Evolutionary conservation across 805 yeast species (phyloP).

Genomic region (Zygosaccharomyces lentus): DNA sequence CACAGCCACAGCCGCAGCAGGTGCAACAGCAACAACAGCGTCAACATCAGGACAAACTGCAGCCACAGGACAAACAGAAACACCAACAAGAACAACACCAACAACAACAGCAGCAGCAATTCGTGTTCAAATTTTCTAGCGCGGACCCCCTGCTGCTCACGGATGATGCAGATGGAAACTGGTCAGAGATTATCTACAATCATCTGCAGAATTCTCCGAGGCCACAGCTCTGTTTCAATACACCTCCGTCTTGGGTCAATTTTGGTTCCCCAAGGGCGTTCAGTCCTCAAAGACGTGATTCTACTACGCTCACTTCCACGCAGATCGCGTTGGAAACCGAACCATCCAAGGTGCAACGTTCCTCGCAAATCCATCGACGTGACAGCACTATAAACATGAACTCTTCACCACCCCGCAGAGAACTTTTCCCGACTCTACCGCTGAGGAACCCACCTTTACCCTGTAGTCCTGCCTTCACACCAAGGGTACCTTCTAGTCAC

Average conservation of each 20-base stretch:
- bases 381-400: neutral
- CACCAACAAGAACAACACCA: slow-evolving; percentile 6
- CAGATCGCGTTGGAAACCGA: neutral
- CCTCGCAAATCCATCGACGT: slow-evolving; percentile 1
- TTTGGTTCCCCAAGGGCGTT: slow-evolving; percentile 27
- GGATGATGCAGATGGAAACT: slow-evolving; percentile 28
- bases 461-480: neutral
- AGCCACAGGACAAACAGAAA: slow-evolving; percentile 3
- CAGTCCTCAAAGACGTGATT: slow-evolving; percentile 16
- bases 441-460: slow-evolving; percentile 7
- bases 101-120: slow-evolving; percentile 18
- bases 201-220: slow-evolving; percentile 21
- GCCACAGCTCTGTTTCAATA: slow-evolving; percentile 21
- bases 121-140: slow-evolving; percentile 31
- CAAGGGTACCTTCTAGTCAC: neutral
- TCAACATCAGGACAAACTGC: neutral
- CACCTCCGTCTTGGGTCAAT: slow-evolving; percentile 32
- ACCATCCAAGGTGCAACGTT: slow-evolving; percentile 3
- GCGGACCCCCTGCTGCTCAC: slow-evolving; percentile 33
- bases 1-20: neutral
- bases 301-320: slow-evolving; percentile 8
- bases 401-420: slow-evolving; percentile 8
- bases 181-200: slow-evolving; percentile 21
- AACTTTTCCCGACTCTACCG: slow-evolving; percentile 1
- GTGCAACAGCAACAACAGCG: neutral